These are phyloP conservation scores for Avena atlantica DNA, from an alignment of 176 grass and related monocot genomes.

Conservation along the genomic window DNA sequence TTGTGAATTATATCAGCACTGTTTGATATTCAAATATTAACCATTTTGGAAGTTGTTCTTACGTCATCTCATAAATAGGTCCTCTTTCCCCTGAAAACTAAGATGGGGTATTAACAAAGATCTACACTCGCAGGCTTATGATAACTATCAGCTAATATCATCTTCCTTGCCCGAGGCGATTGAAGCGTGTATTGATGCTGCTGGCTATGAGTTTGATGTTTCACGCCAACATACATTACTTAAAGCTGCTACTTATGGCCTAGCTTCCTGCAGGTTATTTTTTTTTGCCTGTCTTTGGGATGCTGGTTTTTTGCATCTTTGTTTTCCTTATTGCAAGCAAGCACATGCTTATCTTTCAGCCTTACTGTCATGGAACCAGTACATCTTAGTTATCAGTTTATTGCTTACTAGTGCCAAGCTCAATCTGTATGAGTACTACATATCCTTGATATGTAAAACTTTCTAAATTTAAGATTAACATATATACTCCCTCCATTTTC, in stretches of 20 bases:
- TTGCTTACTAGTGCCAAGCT: slow-evolving; percentile 19
- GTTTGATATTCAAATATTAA: not conserved
- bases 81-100: slow-evolving; percentile 31
- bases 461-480: slow-evolving; percentile 17
- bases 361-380: not conserved
- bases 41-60: slow-evolving; percentile 26
- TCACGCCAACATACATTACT: slow-evolving; percentile 84
- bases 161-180: slow-evolving; percentile 86
- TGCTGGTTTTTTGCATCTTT: slow-evolving; percentile 1
- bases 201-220: slow-evolving; percentile 94
- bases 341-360: not conserved
- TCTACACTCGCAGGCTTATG: slow-evolving; percentile 75
- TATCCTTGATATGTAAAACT: slow-evolving; percentile 14
- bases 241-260: slow-evolving; percentile 89
- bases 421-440: not conserved
- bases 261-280: slow-evolving; percentile 87
- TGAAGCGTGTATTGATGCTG: slow-evolving; percentile 89
- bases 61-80: slow-evolving; percentile 26
- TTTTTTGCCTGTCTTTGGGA: slow-evolving; percentile 29
- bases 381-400: slow-evolving; percentile 25
- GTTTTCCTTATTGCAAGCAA: slow-evolving; percentile 23
- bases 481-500: slow-evolving; percentile 6
- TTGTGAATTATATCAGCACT: slow-evolving; percentile 21
- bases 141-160: slow-evolving; percentile 83
- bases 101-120: slow-evolving; percentile 7